Evolutionary conservation across 106 monocot species (phyloP).

Genomic region (Allium fistulosum): DNA sequence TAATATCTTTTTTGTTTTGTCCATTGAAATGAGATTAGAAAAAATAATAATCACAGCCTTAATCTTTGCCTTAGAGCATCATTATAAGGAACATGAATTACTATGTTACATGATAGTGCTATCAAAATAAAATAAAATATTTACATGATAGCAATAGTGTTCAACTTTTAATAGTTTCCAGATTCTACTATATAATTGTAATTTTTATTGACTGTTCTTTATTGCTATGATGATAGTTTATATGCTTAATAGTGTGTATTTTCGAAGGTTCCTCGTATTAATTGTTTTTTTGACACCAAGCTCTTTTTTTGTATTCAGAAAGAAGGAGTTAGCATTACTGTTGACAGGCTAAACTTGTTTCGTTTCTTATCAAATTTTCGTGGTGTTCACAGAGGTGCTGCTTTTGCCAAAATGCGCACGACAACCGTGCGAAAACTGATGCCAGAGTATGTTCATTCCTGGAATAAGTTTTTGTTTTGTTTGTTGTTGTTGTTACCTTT

Average conservation of each 20-base stretch:
- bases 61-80: too few relatives aligned
- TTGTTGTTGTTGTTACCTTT: not conserved
- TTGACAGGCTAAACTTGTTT: conserved; percentile 84
- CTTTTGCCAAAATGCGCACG: conserved; percentile 88
- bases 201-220: too few relatives aligned
- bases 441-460: conserved; percentile 70
- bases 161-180: too few relatives aligned
- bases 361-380: conserved; percentile 90
- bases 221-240: not conserved
- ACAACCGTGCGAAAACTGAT: conserved; percentile 84
- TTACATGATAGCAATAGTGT: too few relatives aligned
- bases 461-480: too few relatives aligned
- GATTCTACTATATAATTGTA: too few relatives aligned
- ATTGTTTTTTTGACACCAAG: not conserved
- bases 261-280: not conserved
- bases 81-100: too few relatives aligned
- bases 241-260: not conserved
- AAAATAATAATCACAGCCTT: too few relatives aligned
- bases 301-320: conserved; percentile 23
- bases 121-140: too few relatives aligned
- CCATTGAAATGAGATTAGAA: too few relatives aligned
- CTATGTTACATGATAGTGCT: too few relatives aligned
- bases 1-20: too few relatives aligned
- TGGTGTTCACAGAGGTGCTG: conserved; percentile 85
- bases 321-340: conserved; percentile 76